Evolutionary conservation across 345 rosid genomes (phyloP).

Genomic region (Abelmoschus esculentus): DNA sequence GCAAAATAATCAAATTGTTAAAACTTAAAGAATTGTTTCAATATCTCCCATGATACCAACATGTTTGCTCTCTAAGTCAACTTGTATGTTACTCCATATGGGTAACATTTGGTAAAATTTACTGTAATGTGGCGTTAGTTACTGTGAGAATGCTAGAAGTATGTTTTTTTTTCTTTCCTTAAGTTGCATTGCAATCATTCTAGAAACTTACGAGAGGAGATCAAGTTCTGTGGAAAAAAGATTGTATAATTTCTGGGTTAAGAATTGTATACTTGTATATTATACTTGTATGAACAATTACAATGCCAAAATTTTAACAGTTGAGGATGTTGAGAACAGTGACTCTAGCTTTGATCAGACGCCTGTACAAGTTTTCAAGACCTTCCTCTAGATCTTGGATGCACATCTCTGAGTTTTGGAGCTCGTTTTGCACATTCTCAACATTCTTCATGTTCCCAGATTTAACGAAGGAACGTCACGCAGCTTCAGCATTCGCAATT

Average conservation of each 20-base stretch:
- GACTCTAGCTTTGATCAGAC: slow-evolving; percentile 37
- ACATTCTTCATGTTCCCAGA: background rate
- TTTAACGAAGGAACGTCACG: slow-evolving; percentile 7
- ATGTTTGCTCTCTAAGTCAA: background rate
- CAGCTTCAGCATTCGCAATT: slow-evolving; percentile 24
- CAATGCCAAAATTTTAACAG: background rate
- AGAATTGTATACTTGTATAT: background rate
- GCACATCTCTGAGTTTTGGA: slow-evolving; percentile 30
- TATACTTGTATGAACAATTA: background rate
- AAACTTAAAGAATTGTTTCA: background rate
- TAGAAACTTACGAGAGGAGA: background rate
- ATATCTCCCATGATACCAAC: background rate
- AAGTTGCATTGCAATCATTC: background rate
- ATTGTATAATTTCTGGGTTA: background rate
- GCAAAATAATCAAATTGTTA: background rate
- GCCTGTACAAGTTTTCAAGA: slow-evolving; percentile 12
- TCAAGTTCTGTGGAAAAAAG: background rate
- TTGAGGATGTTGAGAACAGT: slow-evolving; percentile 32
- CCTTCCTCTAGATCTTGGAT: slow-evolving; percentile 38
- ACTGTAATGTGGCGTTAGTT: background rate
- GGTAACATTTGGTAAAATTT: background rate
- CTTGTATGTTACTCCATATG: background rate
- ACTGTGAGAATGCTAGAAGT: too few species aligned
- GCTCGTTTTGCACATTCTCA: slow-evolving; percentile 10
- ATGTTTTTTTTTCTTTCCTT: background rate